phyloP scores from a whole-genome alignment of 805 yeast genomes.

The Candida argentea region DNA sequence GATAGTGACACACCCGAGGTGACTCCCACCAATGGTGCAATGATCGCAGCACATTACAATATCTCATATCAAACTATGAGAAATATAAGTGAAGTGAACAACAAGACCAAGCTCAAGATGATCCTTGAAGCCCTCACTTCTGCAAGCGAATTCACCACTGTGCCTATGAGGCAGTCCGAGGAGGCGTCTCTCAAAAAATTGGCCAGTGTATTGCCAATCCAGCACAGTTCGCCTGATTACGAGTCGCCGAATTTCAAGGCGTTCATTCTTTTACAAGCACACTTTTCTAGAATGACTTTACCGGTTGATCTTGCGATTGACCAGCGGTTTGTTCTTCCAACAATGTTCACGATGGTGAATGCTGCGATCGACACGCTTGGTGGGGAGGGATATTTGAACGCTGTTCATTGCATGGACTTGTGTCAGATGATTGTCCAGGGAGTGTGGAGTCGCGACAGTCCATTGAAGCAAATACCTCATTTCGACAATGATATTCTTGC shows the following conservation, averaged over 20 bases:
- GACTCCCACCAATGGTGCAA: slow-evolving; percentile 55
- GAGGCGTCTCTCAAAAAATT: slow-evolving; percentile 35
- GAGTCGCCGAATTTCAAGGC: slow-evolving; percentile 58
- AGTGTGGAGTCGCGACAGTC: slow-evolving; percentile 70
- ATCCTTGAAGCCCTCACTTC: slow-evolving; percentile 56
- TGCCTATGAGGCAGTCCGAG: slow-evolving; percentile 60
- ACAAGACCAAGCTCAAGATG: slow-evolving; percentile 47
- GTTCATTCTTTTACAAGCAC: slow-evolving; percentile 70
- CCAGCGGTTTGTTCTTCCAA: slow-evolving; percentile 40
- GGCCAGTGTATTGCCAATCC: slow-evolving; percentile 55
- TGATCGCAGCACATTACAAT: slow-evolving; percentile 67
- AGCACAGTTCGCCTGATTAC: slow-evolving; percentile 29
- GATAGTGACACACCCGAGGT: slow-evolving; percentile 32
- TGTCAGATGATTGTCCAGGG: slow-evolving; percentile 86
- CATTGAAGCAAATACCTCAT: slow-evolving; percentile 74
- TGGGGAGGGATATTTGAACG: slow-evolving; percentile 70
- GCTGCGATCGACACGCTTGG: slow-evolving; percentile 71
- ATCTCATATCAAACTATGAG: slow-evolving; percentile 60
- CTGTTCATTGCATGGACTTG: slow-evolving; percentile 75
- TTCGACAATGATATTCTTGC: slow-evolving; percentile 40
- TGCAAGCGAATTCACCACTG: slow-evolving; percentile 59
- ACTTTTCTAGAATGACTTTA: slow-evolving; percentile 55
- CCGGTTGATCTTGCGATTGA: slow-evolving; percentile 54
- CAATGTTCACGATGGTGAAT: slow-evolving; percentile 41
- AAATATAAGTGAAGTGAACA: slow-evolving; percentile 43